Evolutionary conservation across 1,139 yeast genomes (phyloP).

Genomic region (Suhomyces bokatorum): DNA sequence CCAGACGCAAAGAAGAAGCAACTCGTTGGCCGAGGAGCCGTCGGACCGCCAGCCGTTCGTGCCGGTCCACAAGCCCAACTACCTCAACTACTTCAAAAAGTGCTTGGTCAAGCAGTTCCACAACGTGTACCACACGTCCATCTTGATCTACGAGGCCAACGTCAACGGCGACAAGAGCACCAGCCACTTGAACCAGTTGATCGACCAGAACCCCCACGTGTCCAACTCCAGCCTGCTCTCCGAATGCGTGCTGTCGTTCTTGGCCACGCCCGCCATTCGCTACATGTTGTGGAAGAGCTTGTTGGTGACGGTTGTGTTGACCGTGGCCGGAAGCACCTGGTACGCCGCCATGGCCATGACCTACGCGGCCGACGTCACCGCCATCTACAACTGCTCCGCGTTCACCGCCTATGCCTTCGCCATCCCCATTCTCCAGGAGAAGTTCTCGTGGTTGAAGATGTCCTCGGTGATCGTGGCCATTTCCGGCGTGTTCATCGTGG

Average conservation of each 20-base stretch:
- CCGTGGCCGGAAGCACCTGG: constrained; percentile 83
- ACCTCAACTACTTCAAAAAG: constrained; percentile 39
- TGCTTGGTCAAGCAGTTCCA: constrained; percentile 51
- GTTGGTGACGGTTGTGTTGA: constrained; percentile 57
- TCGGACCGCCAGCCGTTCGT: constrained; percentile 15
- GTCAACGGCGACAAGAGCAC: constrained; percentile 38
- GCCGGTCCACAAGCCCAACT: constrained; percentile 20
- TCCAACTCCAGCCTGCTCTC: constrained; percentile 40
- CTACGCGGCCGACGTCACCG: constrained; percentile 84
- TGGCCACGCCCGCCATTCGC: constrained; percentile 45
- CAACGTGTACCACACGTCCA: constrained; percentile 52
- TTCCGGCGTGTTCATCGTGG: constrained; percentile 74
- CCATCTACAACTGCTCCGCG: constrained; percentile 87
- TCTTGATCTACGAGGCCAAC: constrained; percentile 46
- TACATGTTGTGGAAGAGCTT: constrained; percentile 49
- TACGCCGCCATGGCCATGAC: constrained; percentile 80
- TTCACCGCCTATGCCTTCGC: constrained; percentile 87
- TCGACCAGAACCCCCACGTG: constrained; percentile 45
- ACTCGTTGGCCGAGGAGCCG: constrained; percentile 31
- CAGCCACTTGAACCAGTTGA: constrained; percentile 36
- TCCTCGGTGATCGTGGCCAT: constrained; percentile 72
- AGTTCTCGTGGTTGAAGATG: constrained; percentile 63
- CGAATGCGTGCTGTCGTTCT: constrained; percentile 37
- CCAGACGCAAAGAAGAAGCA: constrained; percentile 33
- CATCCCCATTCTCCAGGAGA: constrained; percentile 68